These are phyloP conservation scores for Bremia lactucae DNA, from an alignment of 352 stramenopile species.

Conservation along the genomic window DNA sequence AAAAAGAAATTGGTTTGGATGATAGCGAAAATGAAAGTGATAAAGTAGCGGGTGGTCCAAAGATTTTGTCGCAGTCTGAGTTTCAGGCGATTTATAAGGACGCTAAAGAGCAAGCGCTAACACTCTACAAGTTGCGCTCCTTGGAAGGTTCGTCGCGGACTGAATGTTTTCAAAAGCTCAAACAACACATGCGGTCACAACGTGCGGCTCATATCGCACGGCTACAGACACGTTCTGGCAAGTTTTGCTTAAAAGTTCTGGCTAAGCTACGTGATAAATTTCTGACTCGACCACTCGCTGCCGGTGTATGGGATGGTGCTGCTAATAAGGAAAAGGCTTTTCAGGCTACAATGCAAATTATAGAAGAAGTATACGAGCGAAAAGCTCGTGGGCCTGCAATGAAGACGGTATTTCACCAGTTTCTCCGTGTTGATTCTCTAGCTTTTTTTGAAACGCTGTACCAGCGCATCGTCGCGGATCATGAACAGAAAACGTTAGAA, in stretches of 20 bases:
- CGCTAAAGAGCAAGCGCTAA: constrained; percentile 57
- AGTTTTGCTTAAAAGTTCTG: constrained; percentile 40
- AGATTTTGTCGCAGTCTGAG: constrained; percentile 49
- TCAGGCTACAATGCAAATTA: constrained; percentile 27
- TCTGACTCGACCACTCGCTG: constrained; percentile 28
- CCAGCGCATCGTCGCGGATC: constrained; percentile 20
- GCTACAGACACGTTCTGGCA: constrained; percentile 50
- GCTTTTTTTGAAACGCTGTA: constrained; percentile 45
- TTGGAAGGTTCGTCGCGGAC: constrained; percentile 52
- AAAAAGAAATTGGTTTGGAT: constrained; percentile 18
- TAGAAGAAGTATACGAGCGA: constrained; percentile 50
- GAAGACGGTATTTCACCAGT: constrained; percentile 59
- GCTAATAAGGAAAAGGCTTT: constrained; percentile 18
- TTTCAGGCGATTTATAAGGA: constrained; percentile 70
- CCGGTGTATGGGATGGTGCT: constrained; percentile 29
- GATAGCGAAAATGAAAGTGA: constrained; percentile 3
- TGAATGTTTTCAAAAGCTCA: constrained; percentile 65
- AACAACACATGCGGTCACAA: constrained; percentile 54
- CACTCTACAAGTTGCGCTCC: constrained; percentile 54
- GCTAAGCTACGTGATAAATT: constrained; percentile 24
- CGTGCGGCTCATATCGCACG: constrained; percentile 37
- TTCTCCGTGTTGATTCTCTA: constrained; percentile 42
- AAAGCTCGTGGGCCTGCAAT: constrained; percentile 52
- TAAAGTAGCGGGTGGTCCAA: constrained; percentile 4
- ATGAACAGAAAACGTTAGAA: constrained; percentile 12